These are phyloP conservation scores for Chaetomiaceae sp. DNA, from an alignment of 2,329 filamentous ascomycete species.

Conservation along the genomic window DNA sequence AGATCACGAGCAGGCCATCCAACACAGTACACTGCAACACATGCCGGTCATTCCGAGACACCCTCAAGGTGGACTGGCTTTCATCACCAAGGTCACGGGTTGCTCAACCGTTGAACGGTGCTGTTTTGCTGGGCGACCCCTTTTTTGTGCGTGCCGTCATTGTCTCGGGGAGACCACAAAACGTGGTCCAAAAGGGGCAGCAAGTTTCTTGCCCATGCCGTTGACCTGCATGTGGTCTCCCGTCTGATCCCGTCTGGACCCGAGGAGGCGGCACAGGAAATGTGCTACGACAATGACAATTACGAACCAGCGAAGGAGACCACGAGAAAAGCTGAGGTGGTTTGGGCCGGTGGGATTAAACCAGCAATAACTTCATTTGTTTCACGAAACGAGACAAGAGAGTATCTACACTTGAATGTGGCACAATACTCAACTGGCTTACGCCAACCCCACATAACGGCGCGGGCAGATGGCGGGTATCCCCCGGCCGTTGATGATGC, in stretches of 20 bases:
- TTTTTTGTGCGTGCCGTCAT: too few relatives aligned
- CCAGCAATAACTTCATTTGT: not conserved
- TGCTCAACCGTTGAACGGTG: not conserved
- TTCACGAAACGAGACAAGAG: not conserved
- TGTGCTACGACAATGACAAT: not conserved
- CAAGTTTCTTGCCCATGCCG: not conserved
- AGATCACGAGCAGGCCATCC: not conserved
- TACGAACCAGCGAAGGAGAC: not conserved
- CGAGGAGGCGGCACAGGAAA: slow-evolving; percentile 10
- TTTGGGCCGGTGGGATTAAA: not conserved
- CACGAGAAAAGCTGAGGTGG: not conserved
- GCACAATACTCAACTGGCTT: too few relatives aligned
- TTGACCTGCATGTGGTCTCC: not conserved
- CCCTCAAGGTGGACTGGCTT: too few relatives aligned
- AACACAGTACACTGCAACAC: not conserved
- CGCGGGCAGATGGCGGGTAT: too few relatives aligned
- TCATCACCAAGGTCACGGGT: not conserved
- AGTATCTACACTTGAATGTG: not conserved
- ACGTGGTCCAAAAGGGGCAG: not conserved
- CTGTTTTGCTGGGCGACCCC: too few relatives aligned
- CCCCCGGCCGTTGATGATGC: too few relatives aligned
- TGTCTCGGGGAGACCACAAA: too few relatives aligned
- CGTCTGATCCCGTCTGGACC: not conserved
- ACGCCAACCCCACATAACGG: too few relatives aligned
- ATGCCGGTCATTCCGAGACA: not conserved